These are phyloP conservation scores for Amauroascus verrucosus DNA, from an alignment of 2,329 filamentous ascomycete genomes.

Conservation along the genomic window DNA sequence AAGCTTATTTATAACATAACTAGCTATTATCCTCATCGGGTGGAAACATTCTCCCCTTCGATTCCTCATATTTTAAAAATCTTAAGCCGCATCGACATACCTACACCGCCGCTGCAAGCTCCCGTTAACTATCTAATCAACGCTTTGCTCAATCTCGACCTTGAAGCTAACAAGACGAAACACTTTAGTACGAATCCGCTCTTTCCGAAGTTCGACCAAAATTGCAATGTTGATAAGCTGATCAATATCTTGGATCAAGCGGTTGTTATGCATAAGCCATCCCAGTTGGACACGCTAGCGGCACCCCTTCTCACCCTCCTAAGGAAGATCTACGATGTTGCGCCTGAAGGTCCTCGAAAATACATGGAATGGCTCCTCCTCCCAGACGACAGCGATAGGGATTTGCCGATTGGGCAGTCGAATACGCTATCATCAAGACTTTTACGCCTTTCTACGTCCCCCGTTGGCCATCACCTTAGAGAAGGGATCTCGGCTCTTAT, in stretches of 20 bases:
- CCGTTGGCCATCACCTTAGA: slow-evolving; percentile 60
- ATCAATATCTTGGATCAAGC: slow-evolving; percentile 60
- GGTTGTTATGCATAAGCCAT: slow-evolving; percentile 52
- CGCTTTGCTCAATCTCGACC: slow-evolving; percentile 66
- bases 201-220: slow-evolving; percentile 55
- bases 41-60: slow-evolving; percentile 53
- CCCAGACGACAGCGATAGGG: slow-evolving; percentile 65
- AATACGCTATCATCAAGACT: slow-evolving; percentile 65
- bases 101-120: slow-evolving; percentile 58
- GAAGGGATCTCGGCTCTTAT: slow-evolving; percentile 67
- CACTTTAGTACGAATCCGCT: slow-evolving; percentile 42
- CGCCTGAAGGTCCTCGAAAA: slow-evolving; percentile 51
- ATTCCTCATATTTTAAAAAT: slow-evolving; percentile 62
- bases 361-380: slow-evolving; percentile 59
- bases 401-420: slow-evolving; percentile 64
- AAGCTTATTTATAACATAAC: slow-evolving; percentile 86
- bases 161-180: slow-evolving; percentile 46
- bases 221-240: slow-evolving; percentile 53
- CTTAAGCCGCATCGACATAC: slow-evolving; percentile 51
- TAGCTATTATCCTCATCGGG: slow-evolving; percentile 57
- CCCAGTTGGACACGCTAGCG: slow-evolving; percentile 61
- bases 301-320: slow-evolving; percentile 67
- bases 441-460: slow-evolving; percentile 65
- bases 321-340: slow-evolving; percentile 58
- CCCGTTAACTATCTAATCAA: slow-evolving; percentile 67